Evolutionary conservation across 1,284 basidiomycete species (phyloP).

Genomic region (Heterobasidion irregulare): DNA sequence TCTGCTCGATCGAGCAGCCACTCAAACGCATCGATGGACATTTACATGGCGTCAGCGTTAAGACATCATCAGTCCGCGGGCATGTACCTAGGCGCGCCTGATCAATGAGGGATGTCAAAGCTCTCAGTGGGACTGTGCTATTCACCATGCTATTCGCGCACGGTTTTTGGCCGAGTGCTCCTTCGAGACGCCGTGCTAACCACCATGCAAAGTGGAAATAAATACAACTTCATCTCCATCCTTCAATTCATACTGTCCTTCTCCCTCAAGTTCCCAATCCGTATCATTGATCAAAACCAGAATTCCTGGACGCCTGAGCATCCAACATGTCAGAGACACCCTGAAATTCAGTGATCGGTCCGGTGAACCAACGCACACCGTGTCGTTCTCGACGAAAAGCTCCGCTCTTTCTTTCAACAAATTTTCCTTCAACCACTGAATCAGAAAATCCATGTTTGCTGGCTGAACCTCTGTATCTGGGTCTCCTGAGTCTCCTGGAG

Average conservation of each 20-base stretch:
- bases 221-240: slow-evolving; percentile 89
- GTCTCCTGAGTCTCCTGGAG: background rate
- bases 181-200: slow-evolving; percentile 22
- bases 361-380: slow-evolving; percentile 59
- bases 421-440: slow-evolving; percentile 73
- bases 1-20: too few relatives aligned
- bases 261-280: slow-evolving; percentile 97
- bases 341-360: background rate
- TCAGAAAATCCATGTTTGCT: slow-evolving; percentile 68
- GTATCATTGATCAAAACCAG: slow-evolving; percentile 94
- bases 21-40: too few relatives aligned
- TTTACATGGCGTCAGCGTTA: too few relatives aligned
- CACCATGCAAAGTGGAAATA: slow-evolving; percentile 94
- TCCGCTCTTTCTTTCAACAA: slow-evolving; percentile 82
- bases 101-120: too few relatives aligned
- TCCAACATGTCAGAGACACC: background rate
- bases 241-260: slow-evolving; percentile 79
- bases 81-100: too few relatives aligned
- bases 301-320: slow-evolving; percentile 83
- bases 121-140: too few relatives aligned
- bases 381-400: slow-evolving; percentile 83
- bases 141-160: too few relatives aligned
- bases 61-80: too few relatives aligned
- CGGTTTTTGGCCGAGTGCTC: too few relatives aligned
- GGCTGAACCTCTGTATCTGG: slow-evolving; percentile 24